A percentile compares a stretch with the other conserved stretches of the same genome.
phyloP scores from a whole-genome alignment of 768 basidiomycete species.

The Clitopilus hobsonii region DNA sequence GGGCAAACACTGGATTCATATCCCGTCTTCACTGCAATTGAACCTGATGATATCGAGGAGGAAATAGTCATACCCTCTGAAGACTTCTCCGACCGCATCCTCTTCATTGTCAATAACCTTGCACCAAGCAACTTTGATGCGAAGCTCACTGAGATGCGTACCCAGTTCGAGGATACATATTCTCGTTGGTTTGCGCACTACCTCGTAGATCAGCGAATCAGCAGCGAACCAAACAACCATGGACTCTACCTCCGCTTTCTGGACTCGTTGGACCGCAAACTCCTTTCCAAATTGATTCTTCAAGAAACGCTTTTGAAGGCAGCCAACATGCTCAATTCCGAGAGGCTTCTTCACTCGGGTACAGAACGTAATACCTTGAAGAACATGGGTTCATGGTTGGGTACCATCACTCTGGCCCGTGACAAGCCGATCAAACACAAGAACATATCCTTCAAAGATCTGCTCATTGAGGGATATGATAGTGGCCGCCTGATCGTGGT shows the following conservation, averaged over 20 bases:
- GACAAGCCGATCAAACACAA: constrained; percentile 91
- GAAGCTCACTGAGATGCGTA: constrained; percentile 84
- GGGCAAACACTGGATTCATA: constrained; percentile 33
- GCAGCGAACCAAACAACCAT: constrained; percentile 96
- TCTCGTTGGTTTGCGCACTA: constrained; percentile 98
- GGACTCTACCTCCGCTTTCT: constrained; percentile 91
- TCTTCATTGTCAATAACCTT: constrained; percentile 98
- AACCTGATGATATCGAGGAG: constrained; percentile 60
- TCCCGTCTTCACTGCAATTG: constrained; percentile 74
- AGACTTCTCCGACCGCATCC: constrained; percentile 85
- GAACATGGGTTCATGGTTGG: constrained; percentile 94
- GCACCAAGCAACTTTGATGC: constrained; percentile 89
- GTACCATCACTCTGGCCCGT: constrained; percentile 87
- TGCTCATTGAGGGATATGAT: constrained; percentile 95
- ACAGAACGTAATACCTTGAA: constrained; percentile 86
- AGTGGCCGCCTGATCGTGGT: constrained; percentile 87
- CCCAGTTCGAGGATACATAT: constrained; percentile 77
- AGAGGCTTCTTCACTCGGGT: constrained; percentile 80
- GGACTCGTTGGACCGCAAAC: constrained; percentile 69
- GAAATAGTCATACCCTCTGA: constrained; percentile 72
- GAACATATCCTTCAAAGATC: constrained; percentile 94
- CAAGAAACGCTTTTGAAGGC: constrained; percentile 93
- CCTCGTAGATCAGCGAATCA: constrained; percentile 92
- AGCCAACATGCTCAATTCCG: constrained; percentile 81
- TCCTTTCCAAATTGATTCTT: constrained; percentile 72